Percentiles rank a stretch among this genome's conserved stretches.
These are phyloP conservation scores for Neurospora cerealis DNA, from an alignment of 495 filamentous ascomycete genomes.

Conservation along the genomic window DNA sequence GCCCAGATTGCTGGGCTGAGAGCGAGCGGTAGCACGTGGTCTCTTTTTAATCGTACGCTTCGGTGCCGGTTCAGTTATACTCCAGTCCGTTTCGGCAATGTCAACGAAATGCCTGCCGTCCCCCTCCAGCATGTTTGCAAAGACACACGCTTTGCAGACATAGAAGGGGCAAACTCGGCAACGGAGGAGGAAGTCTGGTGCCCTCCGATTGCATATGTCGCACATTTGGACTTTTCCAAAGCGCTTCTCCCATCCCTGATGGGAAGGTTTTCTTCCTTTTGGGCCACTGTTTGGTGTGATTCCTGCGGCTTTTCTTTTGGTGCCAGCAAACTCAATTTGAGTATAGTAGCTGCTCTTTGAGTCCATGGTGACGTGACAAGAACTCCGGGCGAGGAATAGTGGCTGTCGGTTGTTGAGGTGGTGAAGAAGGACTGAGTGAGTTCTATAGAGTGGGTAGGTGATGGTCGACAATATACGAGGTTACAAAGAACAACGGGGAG, in stretches of 20 bases:
- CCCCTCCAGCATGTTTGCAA: background rate
- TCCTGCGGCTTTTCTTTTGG: background rate
- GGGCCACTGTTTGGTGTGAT: background rate
- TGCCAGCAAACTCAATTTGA: background rate
- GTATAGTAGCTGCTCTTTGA: background rate
- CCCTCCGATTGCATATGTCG: conserved; percentile 13
- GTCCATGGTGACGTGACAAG: background rate
- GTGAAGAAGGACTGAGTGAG: background rate
- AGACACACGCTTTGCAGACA: conserved; percentile 12
- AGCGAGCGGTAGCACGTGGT: background rate
- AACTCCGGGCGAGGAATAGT: background rate
- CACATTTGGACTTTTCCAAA: conserved; percentile 16
- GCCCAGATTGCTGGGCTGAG: background rate
- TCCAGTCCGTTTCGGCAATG: conserved; percentile 4
- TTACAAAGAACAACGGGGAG: background rate
- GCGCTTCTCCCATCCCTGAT: background rate
- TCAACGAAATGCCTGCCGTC: conserved; percentile 10
- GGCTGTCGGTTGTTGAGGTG: background rate
- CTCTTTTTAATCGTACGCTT: background rate
- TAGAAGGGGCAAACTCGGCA: conserved; percentile 7
- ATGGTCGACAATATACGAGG: background rate
- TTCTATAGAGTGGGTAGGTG: background rate
- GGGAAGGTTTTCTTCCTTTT: background rate
- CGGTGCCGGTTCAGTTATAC: background rate
- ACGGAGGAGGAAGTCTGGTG: conserved; percentile 5